These are phyloP conservation scores for Sedum album DNA, from an alignment of 164 flowering plant genomes.

Conservation along the genomic window DNA sequence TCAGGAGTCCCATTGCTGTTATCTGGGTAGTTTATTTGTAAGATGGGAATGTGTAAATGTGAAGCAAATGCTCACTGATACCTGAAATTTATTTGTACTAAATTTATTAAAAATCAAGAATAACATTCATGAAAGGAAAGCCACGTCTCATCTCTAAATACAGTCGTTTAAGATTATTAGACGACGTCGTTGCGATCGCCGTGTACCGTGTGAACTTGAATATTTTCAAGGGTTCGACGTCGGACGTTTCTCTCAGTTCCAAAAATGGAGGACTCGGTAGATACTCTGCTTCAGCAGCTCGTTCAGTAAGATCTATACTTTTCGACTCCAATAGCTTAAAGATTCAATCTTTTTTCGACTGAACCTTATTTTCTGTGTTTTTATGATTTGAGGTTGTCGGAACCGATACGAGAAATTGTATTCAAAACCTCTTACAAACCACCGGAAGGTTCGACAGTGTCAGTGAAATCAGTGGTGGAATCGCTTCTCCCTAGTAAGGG, in stretches of 20 bases:
- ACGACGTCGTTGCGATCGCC: background rate
- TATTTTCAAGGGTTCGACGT: background rate
- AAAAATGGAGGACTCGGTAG: background rate
- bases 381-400: conserved; percentile 35
- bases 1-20: conserved; percentile 29
- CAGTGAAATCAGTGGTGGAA: conserved; percentile 43
- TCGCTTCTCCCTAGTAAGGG: conserved; percentile 33
- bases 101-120: too few species aligned
- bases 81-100: too few species aligned
- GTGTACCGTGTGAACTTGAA: background rate
- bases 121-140: too few species aligned
- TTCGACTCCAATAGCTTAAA: background rate
- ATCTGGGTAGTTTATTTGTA: background rate
- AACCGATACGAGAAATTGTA: conserved; percentile 32
- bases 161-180: background rate
- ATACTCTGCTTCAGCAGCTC: conserved; percentile 5
- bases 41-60: background rate
- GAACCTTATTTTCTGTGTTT: background rate
- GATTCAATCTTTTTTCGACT: background rate
- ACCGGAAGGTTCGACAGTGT: conserved; percentile 36
- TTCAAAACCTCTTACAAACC: conserved; percentile 29
- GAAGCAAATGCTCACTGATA: too few species aligned
- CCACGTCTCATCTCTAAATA: too few species aligned
- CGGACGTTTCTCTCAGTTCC: background rate
- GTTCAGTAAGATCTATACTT: background rate